phyloP scores from a whole-genome alignment of 2,329 filamentous ascomycete genomes.

The Knoxdaviesia proteae region DNA sequence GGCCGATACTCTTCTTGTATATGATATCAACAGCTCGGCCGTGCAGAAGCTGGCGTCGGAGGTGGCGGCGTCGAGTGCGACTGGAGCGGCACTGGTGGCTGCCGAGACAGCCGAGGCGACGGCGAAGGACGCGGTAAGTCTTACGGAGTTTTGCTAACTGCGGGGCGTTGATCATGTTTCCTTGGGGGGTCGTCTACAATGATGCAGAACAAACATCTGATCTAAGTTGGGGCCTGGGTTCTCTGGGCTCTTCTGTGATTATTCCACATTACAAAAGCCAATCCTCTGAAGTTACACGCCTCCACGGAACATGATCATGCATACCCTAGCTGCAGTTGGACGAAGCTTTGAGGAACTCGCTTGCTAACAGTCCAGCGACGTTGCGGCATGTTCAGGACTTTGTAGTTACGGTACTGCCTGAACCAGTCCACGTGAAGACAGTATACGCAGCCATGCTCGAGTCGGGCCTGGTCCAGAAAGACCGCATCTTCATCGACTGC shows the following conservation, averaged over 20 bases:
- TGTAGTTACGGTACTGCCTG: constrained; percentile 74
- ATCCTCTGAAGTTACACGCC: constrained; percentile 38
- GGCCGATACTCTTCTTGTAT: constrained; percentile 28
- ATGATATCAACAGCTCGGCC: constrained; percentile 32
- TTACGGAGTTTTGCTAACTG: background rate
- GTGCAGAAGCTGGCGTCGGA: constrained; percentile 25
- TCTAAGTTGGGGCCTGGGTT: constrained; percentile 48
- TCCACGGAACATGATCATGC: no score
- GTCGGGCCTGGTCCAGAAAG: constrained; percentile 24
- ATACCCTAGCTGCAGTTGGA: no score
- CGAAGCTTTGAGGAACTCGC: no score
- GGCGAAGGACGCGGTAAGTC: constrained; percentile 29
- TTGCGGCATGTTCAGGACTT: constrained; percentile 38
- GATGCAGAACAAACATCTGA: constrained; percentile 23
- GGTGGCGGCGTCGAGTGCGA: constrained; percentile 18
- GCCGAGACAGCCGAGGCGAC: constrained; percentile 25
- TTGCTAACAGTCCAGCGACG: no score
- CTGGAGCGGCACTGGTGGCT: constrained; percentile 24
- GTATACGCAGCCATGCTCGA: constrained; percentile 63
- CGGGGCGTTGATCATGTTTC: constrained; percentile 10
- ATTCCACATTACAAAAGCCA: constrained; percentile 40
- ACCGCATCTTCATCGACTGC: constrained; percentile 79
- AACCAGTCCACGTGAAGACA: constrained; percentile 67
- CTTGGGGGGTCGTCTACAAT: no score
- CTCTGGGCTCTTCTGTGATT: constrained; percentile 39